phyloP scores from a whole-genome alignment of 192 early-diverging fungal genomes.

The Chytriomyces confervae region DNA sequence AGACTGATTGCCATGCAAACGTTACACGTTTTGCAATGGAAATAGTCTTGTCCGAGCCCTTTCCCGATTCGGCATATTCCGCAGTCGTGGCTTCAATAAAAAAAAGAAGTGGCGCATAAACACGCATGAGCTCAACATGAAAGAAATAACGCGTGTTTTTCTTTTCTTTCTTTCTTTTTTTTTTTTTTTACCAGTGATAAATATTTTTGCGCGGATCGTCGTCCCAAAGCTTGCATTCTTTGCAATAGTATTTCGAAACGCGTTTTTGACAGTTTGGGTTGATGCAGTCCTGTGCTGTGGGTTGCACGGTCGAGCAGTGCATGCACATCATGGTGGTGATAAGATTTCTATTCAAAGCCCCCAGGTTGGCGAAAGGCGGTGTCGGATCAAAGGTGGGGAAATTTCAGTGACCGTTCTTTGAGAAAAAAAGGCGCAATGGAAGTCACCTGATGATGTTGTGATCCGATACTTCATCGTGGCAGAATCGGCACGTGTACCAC shows the following conservation, averaged over 20 bases:
- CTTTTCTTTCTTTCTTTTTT: too few relatives aligned
- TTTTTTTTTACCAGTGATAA: slow-evolving; percentile 77
- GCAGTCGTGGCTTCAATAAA: slow-evolving; percentile 64
- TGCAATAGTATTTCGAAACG: slow-evolving; percentile 87
- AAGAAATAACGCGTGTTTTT: too few relatives aligned
- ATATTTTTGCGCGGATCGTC: slow-evolving; percentile 81
- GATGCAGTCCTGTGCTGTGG: slow-evolving; percentile 76
- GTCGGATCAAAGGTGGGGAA: too few relatives aligned
- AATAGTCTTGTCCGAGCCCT: slow-evolving; percentile 80
- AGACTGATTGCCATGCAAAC: slow-evolving; percentile 85
- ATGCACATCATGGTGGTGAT: slow-evolving; percentile 92
- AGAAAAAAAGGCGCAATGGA: background rate
- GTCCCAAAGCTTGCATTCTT: slow-evolving; percentile 92
- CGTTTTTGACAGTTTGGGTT: slow-evolving; percentile 64
- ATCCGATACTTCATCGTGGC: slow-evolving; percentile 72
- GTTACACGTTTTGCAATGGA: slow-evolving; percentile 92
- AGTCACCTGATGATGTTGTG: slow-evolving; percentile 73
- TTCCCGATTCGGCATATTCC: slow-evolving; percentile 91
- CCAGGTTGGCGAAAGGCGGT: too few relatives aligned
- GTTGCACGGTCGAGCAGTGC: slow-evolving; percentile 84
- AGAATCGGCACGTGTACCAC: slow-evolving; percentile 80
- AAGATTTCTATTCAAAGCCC: slow-evolving; percentile 54
- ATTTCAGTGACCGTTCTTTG: too few relatives aligned
- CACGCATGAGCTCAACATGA: background rate
- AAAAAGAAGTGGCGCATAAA: background rate